Percentiles rank a stretch among this genome's conserved stretches.
phyloP scores from a whole-genome alignment of 176 grass and related monocot genomes.

The Carex myosuroides region DNA sequence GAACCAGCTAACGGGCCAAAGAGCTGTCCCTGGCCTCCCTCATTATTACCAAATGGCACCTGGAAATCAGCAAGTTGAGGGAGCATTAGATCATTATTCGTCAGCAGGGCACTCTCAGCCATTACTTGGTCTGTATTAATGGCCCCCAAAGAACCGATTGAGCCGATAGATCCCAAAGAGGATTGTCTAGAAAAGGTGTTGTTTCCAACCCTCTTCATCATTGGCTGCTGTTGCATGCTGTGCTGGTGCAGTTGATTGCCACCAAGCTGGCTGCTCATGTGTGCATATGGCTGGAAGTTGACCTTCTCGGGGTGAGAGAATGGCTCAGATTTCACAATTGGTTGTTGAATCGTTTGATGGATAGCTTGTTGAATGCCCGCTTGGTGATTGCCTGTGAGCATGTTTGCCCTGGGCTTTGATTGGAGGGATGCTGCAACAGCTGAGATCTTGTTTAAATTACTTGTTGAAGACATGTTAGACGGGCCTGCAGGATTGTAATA shows the following conservation, averaged over 20 bases:
- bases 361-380: slow-evolving; percentile 44
- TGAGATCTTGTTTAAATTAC: slow-evolving; percentile 46
- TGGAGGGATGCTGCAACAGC: slow-evolving; percentile 44
- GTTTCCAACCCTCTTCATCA: slow-evolving; percentile 49
- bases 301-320: slow-evolving; percentile 67
- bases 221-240: slow-evolving; percentile 41
- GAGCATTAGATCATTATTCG: slow-evolving; percentile 47
- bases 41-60: slow-evolving; percentile 67
- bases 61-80: slow-evolving; percentile 59
- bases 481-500: slow-evolving; percentile 48
- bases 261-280: slow-evolving; percentile 54
- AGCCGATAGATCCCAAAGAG: slow-evolving; percentile 45
- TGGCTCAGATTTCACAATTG: slow-evolving; percentile 62
- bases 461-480: slow-evolving; percentile 51
- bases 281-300: slow-evolving; percentile 59
- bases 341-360: slow-evolving; percentile 63
- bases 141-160: slow-evolving; percentile 43
- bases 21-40: slow-evolving; percentile 44
- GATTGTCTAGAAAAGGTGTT: slow-evolving; percentile 54
- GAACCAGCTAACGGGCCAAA: slow-evolving; percentile 49
- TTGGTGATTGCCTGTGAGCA: slow-evolving; percentile 53
- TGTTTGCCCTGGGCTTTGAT: slow-evolving; percentile 58
- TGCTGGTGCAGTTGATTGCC: slow-evolving; percentile 65
- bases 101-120: slow-evolving; percentile 48
- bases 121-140: slow-evolving; percentile 52